Conservation (phyloP, 208 protist species). For the Porcisia hertigi region DNA sequence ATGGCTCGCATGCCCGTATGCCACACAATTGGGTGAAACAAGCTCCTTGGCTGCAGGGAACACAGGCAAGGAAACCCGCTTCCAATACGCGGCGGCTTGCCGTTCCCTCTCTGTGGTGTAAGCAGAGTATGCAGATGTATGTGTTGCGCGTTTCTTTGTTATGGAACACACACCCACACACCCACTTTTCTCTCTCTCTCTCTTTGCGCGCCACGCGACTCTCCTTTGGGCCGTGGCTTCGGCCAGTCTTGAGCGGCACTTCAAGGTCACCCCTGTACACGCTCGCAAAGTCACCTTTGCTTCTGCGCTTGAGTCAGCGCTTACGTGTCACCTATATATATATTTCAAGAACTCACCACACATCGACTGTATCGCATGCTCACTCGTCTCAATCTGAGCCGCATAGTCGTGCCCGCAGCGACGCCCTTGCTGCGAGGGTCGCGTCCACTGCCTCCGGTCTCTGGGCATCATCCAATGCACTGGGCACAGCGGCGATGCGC, state of each 20-base stretch:
- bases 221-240: too few species aligned
- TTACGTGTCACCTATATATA: background rate
- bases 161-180: background rate
- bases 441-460: background rate
- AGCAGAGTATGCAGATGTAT: background rate
- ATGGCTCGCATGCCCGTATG: background rate
- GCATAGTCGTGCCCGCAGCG: background rate
- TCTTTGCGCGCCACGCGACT: background rate
- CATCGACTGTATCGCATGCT: background rate
- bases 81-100: background rate
- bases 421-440: background rate
- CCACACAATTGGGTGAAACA: background rate
- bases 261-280: background rate
- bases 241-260: too few species aligned
- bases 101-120: background rate
- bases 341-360: background rate
- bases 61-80: background rate
- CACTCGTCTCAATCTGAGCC: background rate
- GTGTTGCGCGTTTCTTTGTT: background rate
- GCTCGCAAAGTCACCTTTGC: background rate
- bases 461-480: slow-evolving; percentile 6
- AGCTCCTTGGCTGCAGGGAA: background rate
- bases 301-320: background rate
- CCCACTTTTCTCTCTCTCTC: background rate
- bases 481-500: slow-evolving; percentile 22